Evolutionary conservation across 176 grass and related monocot species (phyloP).

Genomic region (Oryza meyeriana): DNA sequence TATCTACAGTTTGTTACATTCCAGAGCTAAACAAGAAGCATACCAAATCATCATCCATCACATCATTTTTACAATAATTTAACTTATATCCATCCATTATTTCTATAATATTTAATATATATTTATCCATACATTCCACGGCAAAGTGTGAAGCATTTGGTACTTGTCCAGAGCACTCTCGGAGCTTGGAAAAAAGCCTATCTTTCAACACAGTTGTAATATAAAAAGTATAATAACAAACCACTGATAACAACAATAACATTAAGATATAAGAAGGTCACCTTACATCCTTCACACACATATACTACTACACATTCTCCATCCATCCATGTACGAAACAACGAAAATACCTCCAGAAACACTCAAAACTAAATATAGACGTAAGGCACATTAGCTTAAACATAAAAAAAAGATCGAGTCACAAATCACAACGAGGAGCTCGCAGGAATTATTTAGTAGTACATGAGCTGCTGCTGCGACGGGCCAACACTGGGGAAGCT

Average conservation of each 20-base stretch:
- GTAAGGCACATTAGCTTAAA: background rate
- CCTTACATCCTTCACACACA: background rate
- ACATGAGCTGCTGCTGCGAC: constrained; percentile 68
- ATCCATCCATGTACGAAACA: background rate
- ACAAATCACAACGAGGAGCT: constrained; percentile 1
- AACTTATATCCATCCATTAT: no score
- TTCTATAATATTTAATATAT: no score
- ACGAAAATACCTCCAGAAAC: background rate
- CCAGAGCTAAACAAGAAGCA: no score
- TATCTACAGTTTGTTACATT: no score
- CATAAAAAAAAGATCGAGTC: background rate
- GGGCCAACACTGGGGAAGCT: constrained; percentile 47
- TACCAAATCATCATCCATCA: no score
- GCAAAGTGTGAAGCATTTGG: no score
- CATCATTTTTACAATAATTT: no score
- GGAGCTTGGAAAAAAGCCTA: no score
- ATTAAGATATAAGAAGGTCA: background rate
- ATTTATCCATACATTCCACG: no score
- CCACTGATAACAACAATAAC: background rate
- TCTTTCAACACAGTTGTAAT: no score
- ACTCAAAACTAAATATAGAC: background rate
- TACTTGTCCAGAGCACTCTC: no score
- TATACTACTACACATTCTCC: background rate
- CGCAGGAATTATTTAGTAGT: constrained; percentile 45
- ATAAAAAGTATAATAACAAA: no score